A percentile compares a stretch with the other conserved stretches of the same genome.
phyloP scores from a whole-genome alignment of 257 asterid species.

The Nicotiana tabacum region DNA sequence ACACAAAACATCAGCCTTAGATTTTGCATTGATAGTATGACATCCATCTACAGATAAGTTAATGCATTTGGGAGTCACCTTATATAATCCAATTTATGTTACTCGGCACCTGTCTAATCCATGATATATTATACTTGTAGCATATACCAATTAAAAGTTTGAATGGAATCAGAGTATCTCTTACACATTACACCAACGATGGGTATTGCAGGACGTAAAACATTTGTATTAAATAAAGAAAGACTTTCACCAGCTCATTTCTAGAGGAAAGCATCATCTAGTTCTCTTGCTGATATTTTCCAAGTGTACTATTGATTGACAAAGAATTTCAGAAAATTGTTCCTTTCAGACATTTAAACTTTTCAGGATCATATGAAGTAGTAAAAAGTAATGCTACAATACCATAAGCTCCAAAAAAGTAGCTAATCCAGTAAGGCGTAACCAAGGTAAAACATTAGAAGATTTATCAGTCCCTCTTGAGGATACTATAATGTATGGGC shows the following conservation, averaged over 20 bases:
- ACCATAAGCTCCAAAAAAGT: not conserved
- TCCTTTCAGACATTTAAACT: not conserved
- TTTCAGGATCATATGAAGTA: not conserved
- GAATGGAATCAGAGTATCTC: not conserved
- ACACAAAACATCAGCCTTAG: not conserved
- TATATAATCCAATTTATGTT: not conserved
- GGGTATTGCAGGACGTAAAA: not conserved
- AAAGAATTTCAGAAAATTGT: not conserved
- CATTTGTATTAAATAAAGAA: not conserved
- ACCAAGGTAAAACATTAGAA: not conserved
- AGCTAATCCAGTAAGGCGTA: not conserved
- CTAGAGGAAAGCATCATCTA: not conserved
- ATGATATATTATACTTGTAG: not conserved
- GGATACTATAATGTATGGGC: not conserved
- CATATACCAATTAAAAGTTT: not conserved
- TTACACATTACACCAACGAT: not conserved
- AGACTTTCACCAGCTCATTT: not conserved
- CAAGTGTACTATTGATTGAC: not conserved
- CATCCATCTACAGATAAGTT: not conserved
- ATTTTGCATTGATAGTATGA: not conserved
- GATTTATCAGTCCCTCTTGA: not conserved
- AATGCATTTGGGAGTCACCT: not conserved
- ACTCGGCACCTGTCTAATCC: not conserved
- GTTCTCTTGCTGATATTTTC: not conserved
- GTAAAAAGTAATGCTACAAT: not conserved